Base-by-base conservation (phyloP, 176 grass and related monocot genomes). In the Coix lacrymajobi region DNA sequence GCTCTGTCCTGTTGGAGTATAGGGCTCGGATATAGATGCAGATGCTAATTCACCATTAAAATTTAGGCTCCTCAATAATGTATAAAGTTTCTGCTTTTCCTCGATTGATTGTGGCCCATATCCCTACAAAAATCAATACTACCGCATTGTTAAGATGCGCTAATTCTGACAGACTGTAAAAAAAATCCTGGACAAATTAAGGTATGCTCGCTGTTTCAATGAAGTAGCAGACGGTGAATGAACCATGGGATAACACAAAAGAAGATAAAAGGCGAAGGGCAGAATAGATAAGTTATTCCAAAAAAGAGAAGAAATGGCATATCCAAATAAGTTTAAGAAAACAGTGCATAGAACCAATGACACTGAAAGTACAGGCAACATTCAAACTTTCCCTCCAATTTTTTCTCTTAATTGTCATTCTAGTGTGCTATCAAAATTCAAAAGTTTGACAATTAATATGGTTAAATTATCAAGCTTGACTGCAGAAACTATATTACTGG, bases 71-170 rank as follows among this genome's bases (percentile, higher is more conserved):
- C 97, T 93, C 54, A 99, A 87, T 29, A 99, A 90, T 67, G 86
- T 84, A 71, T 85, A 92, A 62, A 99, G 85, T 45, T 91, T 96
- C 77, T 99, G 97, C 77, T 96, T 99, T 84, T 99, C 97, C 76
- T 99, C 97, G 77, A 96, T 85, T 0, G 97, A 92, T 71, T 96
- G 97, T 3, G 97, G 97, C 74, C 97, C 97, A 80, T 99, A 99
- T 39, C 97, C 93, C 97, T 99, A 88, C 14, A 38, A 71, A 88
- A 85, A 29, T 25, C 22, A 95, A 71, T 17, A 17, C 10, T 20
- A 75, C 24, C 26, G 20, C 36, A 43, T 46, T 41, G 63, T 57
- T 68, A 61, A 25, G 22, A 11, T 26, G 9, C 10, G n/a, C 24
- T 28, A 1, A 61, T 61, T 28, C n/a, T 28, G 24, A 61, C 24